Base-by-base conservation (phyloP, 306 rosid genomes). In the Cajanus cajan region DNA sequence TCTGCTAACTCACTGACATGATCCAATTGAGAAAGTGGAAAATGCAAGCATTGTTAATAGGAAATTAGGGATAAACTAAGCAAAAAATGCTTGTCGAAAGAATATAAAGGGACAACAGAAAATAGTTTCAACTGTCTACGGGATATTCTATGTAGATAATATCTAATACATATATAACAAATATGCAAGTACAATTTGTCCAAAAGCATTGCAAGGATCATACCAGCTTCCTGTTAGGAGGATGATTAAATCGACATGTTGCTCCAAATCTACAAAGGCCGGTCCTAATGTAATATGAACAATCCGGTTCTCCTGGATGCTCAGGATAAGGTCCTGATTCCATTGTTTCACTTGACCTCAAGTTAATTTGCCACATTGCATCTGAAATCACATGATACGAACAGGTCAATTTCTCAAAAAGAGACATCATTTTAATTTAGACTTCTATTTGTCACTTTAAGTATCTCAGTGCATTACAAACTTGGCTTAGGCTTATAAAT, bases 141-240 rank as follows among this genome's bases (percentile, higher is more conserved):
- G 14, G 21, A 55, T 43, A 69, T 59, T 50, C 61, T 24, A 47
- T 14, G 37, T 68, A 25, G 50, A 62, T 47, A 58, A 66, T 43
- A 48, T 43, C 67, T 47, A 78, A 72, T 69, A 22, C 68, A 18
- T n/a, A 21, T 25, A 45, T 24, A 37, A 66, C 40, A 22, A 47
- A 68, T 22, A 43, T 62, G 61, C 48, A 69, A 78, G 51, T 25
- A 70, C 51, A 62, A 64, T 16, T 66, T 73, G 31, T 71, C 24
- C 14, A 78, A 70, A 50, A 75, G 77, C 24, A 82, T 28, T 75
- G 68, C 61, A 83, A 52, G 82, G 84, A 66, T 73, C 73, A 82
- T 90, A 94, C 98, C 97, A 94, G 90, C 81, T 87, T 93, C 84
- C 98, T 87, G 82, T 94, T 92, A 44, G 97, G 98, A 40, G 98